Conservation (phyloP, 2,329 filamentous ascomycete species). For the Sporothrix protearum region DNA sequence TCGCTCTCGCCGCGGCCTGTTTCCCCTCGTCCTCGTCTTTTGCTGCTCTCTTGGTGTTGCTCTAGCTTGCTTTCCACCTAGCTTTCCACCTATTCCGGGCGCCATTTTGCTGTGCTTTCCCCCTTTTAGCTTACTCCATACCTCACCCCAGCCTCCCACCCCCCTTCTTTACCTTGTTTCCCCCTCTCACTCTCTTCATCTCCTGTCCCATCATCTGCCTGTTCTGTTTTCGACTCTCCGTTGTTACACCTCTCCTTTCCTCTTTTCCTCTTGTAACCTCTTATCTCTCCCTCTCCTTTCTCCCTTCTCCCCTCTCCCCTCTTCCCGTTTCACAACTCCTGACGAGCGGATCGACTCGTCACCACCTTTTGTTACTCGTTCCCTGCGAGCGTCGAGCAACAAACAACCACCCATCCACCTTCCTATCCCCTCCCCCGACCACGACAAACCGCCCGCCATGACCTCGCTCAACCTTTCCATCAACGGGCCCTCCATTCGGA, state of each 20-base stretch:
- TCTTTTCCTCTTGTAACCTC: not conserved
- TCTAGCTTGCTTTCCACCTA: slow-evolving; percentile 20
- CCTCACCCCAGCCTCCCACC: slow-evolving; percentile 12
- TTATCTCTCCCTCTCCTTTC: not conserved
- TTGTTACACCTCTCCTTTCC: not conserved
- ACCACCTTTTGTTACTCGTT: slow-evolving; percentile 6
- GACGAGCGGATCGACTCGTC: not conserved
- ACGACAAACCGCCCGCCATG: slow-evolving; percentile 47
- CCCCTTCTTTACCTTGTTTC: not conserved
- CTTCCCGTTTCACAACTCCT: not conserved
- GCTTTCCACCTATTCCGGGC: slow-evolving; percentile 22
- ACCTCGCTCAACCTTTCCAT: slow-evolving; percentile 75
- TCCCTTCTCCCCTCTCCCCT: not conserved
- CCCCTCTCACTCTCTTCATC: not conserved
- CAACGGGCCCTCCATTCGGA: slow-evolving; percentile 80
- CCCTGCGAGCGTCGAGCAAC: slow-evolving; percentile 13
- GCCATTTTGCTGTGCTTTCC: slow-evolving; percentile 5
- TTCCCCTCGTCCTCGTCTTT: not conserved
- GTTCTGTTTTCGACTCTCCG: slow-evolving; percentile 11
- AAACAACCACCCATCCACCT: not conserved
- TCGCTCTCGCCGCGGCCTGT: not conserved
- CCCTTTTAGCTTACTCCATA: slow-evolving; percentile 18
- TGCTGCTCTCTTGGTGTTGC: not conserved
- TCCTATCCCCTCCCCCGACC: not conserved
- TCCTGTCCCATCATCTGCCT: slow-evolving; percentile 12